Percentiles rank a stretch among this genome's conserved stretches.
phyloP scores from a whole-genome alignment of 208 protist genomes.

The Trypanosoma avium region DNA sequence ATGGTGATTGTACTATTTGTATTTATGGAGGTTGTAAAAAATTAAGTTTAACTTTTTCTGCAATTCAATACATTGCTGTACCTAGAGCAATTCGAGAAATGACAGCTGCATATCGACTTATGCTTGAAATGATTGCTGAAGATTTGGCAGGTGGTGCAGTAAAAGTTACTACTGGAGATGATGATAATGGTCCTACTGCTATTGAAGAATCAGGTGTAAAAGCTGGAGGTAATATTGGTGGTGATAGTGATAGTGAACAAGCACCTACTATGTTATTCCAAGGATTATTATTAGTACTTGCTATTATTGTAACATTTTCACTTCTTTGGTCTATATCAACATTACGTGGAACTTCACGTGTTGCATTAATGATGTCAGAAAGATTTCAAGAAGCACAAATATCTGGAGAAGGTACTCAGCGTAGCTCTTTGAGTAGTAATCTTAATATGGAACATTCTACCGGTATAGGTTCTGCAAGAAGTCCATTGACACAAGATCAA shows the following conservation, averaged over 20 bases:
- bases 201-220: constrained; percentile 1
- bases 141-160: constrained; percentile 40
- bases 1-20: constrained; percentile 54
- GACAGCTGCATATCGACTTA: constrained; percentile 69
- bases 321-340: constrained; percentile 50
- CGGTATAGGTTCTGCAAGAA: not conserved
- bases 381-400: not conserved
- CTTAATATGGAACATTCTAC: constrained; percentile 12
- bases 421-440: constrained; percentile 1
- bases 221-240: constrained; percentile 15
- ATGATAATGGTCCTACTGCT: not conserved
- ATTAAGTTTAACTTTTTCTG: constrained; percentile 67
- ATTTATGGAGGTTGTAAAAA: constrained; percentile 78
- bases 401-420: not conserved
- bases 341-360: constrained; percentile 31
- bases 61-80: constrained; percentile 68
- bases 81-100: constrained; percentile 78
- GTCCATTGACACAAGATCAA: constrained; percentile 50
- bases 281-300: constrained; percentile 56
- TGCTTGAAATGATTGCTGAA: constrained; percentile 75
- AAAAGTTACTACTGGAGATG: constrained; percentile 19
- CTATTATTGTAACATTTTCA: constrained; percentile 56
- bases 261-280: constrained; percentile 51
- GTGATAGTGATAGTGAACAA: constrained; percentile 18
- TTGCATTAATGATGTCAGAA: constrained; percentile 22